phyloP scores from a whole-genome alignment of 805 yeast genomes.

The Jamesozyma jinghongensis region DNA sequence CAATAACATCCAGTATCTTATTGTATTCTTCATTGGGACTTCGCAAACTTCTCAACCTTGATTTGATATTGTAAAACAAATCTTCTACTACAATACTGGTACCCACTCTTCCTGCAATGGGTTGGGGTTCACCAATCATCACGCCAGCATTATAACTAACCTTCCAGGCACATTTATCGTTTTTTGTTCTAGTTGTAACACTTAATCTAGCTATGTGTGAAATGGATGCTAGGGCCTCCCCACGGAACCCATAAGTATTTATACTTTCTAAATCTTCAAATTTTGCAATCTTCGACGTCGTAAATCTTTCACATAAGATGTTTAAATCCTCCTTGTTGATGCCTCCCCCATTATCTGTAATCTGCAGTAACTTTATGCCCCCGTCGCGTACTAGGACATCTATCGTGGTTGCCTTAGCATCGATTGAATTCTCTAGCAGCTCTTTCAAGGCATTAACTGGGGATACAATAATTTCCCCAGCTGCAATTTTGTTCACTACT shows the following conservation, averaged over 20 bases:
- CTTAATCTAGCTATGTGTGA: slow-evolving; percentile 80
- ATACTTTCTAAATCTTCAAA: slow-evolving; percentile 70
- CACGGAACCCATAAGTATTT: slow-evolving; percentile 86
- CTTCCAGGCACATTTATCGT: slow-evolving; percentile 59
- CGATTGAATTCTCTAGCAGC: slow-evolving; percentile 83
- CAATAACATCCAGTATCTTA: slow-evolving; percentile 72
- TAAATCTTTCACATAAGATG: slow-evolving; percentile 80
- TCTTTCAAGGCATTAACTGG: slow-evolving; percentile 95
- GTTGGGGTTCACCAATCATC: slow-evolving; percentile 47
- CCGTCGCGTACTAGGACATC: slow-evolving; percentile 87
- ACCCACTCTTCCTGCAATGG: slow-evolving; percentile 81
- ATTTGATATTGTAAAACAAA: slow-evolving; percentile 78
- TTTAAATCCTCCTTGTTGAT: slow-evolving; percentile 63
- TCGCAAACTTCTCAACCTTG: slow-evolving; percentile 59
- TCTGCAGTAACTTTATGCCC: slow-evolving; percentile 76
- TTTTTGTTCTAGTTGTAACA: slow-evolving; percentile 62
- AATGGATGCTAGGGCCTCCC: slow-evolving; percentile 92
- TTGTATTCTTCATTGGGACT: slow-evolving; percentile 66
- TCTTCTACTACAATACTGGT: slow-evolving; percentile 83
- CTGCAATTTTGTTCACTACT: slow-evolving; percentile 88
- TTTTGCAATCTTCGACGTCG: slow-evolving; percentile 71
- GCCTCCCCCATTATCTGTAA: slow-evolving; percentile 85
- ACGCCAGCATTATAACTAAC: slow-evolving; percentile 63
- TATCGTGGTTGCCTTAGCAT: slow-evolving; percentile 66
- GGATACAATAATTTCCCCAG: slow-evolving; percentile 91